These are phyloP conservation scores for Pulveroboletus sp. DNA, from an alignment of 768 basidiomycete genomes.

Conservation along the genomic window DNA sequence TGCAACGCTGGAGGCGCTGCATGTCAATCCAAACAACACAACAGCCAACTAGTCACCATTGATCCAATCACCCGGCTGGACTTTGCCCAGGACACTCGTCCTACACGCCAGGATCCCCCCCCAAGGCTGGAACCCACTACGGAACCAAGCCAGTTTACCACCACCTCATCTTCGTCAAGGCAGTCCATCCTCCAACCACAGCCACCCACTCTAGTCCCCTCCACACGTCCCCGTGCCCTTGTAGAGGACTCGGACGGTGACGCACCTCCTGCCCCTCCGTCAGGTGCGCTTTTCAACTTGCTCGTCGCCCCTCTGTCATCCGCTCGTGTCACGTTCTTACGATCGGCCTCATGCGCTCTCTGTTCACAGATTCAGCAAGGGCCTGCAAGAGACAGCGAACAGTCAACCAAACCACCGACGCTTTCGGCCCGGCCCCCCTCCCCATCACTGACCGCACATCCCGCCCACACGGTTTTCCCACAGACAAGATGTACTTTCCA, in stretches of 20 bases:
- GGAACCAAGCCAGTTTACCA: constrained; percentile 23
- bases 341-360: background rate
- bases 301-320: background rate
- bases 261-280: constrained; percentile 17
- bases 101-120: constrained; percentile 37
- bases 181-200: constrained; percentile 24
- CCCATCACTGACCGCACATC: constrained; percentile 19
- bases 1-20: constrained; percentile 23
- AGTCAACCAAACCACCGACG: constrained; percentile 35
- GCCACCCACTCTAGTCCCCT: constrained; percentile 46
- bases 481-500: constrained; percentile 47
- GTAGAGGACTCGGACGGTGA: constrained; percentile 49
- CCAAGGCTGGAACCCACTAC: constrained; percentile 46
- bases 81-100: constrained; percentile 51
- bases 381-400: constrained; percentile 71
- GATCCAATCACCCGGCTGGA: constrained; percentile 58
- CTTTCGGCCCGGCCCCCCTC: constrained; percentile 31
- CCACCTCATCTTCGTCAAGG: constrained; percentile 19
- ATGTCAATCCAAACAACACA: constrained; percentile 22
- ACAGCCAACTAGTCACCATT: constrained; percentile 47
- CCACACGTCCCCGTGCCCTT: constrained; percentile 58
- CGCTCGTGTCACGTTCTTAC: constrained; percentile 1
- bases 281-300: constrained; percentile 19
- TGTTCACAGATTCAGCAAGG: constrained; percentile 43
- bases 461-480: constrained; percentile 25